These are phyloP conservation scores for Tolypocladium paradoxum DNA, from an alignment of 2,329 filamentous ascomycete genomes.

Conservation along the genomic window DNA sequence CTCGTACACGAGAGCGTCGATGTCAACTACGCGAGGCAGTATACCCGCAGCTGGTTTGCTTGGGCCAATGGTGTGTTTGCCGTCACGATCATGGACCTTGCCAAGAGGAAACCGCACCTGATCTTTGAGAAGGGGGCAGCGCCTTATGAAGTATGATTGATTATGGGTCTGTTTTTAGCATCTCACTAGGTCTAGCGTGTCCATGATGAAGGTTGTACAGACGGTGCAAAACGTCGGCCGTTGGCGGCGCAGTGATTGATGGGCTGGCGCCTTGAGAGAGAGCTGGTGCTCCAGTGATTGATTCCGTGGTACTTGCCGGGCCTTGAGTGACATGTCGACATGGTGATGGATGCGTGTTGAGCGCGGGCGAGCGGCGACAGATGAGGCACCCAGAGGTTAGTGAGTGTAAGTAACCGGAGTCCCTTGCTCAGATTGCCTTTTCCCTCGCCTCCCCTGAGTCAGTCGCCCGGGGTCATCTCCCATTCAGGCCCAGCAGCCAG, in stretches of 20 bases:
- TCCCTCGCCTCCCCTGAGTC: not conserved
- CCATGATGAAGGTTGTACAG: not conserved
- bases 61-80: conserved; percentile 98
- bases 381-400: not conserved
- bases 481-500: not conserved
- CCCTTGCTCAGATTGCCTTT: not conserved
- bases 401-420: not conserved
- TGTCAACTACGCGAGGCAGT: conserved; percentile 54
- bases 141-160: conserved; percentile 41
- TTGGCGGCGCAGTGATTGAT: not conserved
- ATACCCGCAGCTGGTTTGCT: conserved; percentile 90
- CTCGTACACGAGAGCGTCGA: conserved; percentile 88
- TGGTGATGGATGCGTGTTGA: not conserved
- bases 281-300: not conserved
- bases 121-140: conserved; percentile 59
- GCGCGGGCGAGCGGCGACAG: not conserved
- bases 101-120: conserved; percentile 77
- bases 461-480: not conserved
- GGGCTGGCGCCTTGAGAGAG: not conserved
- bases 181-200: not conserved
- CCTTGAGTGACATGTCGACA: not conserved
- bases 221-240: not conserved
- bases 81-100: conserved; percentile 81
- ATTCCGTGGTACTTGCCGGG: not conserved
- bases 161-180: not conserved